phyloP scores from a whole-genome alignment of 768 basidiomycete genomes.

The Cystobasidium tubakii region DNA sequence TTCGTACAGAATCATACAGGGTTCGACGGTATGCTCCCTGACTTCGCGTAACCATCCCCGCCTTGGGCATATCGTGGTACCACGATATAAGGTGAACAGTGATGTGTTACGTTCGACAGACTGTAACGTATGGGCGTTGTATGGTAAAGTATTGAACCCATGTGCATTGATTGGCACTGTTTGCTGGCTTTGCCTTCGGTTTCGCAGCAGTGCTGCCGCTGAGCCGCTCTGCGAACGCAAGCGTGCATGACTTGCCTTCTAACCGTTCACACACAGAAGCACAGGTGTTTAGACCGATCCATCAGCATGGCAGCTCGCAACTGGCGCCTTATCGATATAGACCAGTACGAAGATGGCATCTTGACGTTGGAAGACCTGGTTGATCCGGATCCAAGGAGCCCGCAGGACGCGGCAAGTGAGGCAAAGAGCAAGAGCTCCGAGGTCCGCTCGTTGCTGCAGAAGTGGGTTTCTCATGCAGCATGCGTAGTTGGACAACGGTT shows the following conservation, averaged over 20 bases:
- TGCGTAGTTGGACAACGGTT: not conserved
- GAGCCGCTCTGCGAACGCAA: too few relatives aligned
- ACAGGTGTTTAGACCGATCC: not conserved
- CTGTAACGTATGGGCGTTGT: too few relatives aligned
- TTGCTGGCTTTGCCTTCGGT: too few relatives aligned
- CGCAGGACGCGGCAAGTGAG: conserved; percentile 22
- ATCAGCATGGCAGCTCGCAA: conserved; percentile 27
- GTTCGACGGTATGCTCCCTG: too few relatives aligned
- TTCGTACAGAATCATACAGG: too few relatives aligned
- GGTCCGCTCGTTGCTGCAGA: conserved; percentile 22
- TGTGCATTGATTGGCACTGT: too few relatives aligned
- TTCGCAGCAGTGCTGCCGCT: too few relatives aligned
- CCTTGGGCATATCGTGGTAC: too few relatives aligned
- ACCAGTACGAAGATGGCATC: conserved; percentile 23
- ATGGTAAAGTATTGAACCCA: too few relatives aligned
- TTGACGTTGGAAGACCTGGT: conserved; percentile 34
- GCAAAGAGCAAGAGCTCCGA: conserved; percentile 29
- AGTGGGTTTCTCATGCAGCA: not conserved
- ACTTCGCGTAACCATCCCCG: too few relatives aligned
- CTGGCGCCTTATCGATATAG: conserved; percentile 31
- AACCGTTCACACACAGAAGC: not conserved
- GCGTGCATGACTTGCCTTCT: not conserved
- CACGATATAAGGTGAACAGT: too few relatives aligned
- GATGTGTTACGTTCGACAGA: too few relatives aligned
- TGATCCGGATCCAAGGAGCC: conserved; percentile 31